These are phyloP conservation scores for Trichophyton mentagrophytes DNA, from an alignment of 2,329 filamentous ascomycete species.

Conservation along the genomic window DNA sequence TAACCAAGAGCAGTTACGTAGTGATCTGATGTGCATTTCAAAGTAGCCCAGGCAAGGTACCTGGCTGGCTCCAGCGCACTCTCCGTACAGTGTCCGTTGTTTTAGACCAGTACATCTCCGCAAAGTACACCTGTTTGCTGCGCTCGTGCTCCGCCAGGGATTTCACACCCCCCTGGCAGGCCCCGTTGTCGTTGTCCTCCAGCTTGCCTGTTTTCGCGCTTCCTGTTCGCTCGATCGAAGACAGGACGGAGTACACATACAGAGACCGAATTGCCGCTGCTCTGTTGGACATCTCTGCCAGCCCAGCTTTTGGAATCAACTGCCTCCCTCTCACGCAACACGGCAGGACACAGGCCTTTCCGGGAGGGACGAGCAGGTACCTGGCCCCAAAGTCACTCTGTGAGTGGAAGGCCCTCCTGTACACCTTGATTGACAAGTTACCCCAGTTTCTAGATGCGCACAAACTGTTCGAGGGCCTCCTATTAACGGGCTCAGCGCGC, in stretches of 20 bases:
- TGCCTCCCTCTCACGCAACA: not conserved
- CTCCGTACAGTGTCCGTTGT: too few relatives aligned
- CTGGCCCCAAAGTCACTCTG: not conserved
- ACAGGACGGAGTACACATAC: too few relatives aligned
- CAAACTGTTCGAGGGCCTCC: not conserved
- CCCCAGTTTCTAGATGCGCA: not conserved
- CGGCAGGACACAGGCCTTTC: not conserved
- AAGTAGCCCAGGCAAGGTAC: not conserved
- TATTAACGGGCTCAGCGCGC: not conserved
- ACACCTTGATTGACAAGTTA: not conserved
- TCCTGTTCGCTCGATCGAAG: not conserved
- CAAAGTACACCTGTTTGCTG: conserved; percentile 4
- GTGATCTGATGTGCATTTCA: not conserved
- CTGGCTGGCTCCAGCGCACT: too few relatives aligned
- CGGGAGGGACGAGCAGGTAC: not conserved
- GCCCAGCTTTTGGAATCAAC: not conserved
- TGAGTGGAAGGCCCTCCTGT: not conserved
- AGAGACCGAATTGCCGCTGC: too few relatives aligned
- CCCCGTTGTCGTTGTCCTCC: not conserved
- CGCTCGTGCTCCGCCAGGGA: not conserved
- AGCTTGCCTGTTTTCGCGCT: not conserved
- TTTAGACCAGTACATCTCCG: not conserved
- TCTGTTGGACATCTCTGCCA: too few relatives aligned
- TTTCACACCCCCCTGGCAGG: not conserved
- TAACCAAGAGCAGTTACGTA: not conserved